phyloP scores from a whole-genome alignment of 2,329 filamentous ascomycete genomes.

The Tolypocladium cylindrosporum region DNA sequence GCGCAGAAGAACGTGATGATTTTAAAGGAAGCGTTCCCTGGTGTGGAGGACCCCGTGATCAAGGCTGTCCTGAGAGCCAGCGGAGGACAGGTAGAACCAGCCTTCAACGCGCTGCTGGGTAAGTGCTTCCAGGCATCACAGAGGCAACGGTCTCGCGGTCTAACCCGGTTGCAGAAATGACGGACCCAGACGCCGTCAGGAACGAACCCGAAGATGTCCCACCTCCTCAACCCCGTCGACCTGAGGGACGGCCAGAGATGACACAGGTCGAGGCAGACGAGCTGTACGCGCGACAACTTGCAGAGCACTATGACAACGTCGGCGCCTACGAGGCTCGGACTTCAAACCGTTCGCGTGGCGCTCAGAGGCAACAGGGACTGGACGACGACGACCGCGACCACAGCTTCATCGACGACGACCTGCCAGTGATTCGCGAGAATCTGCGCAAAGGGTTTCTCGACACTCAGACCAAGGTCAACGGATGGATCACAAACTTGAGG shows the following conservation, averaged over 20 bases:
- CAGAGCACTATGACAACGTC: constrained; percentile 72
- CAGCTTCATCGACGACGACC: constrained; percentile 92
- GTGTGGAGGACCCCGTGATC: constrained; percentile 68
- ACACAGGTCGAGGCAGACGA: constrained; percentile 87
- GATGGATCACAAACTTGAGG: constrained; percentile 83
- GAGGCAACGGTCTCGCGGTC: neutral
- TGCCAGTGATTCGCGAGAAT: constrained; percentile 87
- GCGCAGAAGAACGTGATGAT: constrained; percentile 79
- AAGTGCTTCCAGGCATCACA: constrained; percentile 9
- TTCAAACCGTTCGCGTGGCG: constrained; percentile 30
- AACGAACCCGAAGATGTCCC: constrained; percentile 45
- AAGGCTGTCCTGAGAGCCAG: constrained; percentile 84
- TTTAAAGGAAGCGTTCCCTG: constrained; percentile 87
- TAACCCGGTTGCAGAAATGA: constrained; percentile 50
- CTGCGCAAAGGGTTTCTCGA: constrained; percentile 90
- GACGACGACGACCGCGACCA: constrained; percentile 59
- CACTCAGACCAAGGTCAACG: constrained; percentile 86
- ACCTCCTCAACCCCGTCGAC: constrained; percentile 74
- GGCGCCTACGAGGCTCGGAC: constrained; percentile 49
- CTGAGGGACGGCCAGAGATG: constrained; percentile 51
- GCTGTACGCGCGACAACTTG: constrained; percentile 81
- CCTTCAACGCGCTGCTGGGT: constrained; percentile 91
- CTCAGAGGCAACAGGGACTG: constrained; percentile 26
- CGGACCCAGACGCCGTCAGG: constrained; percentile 59
- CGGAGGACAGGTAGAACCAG: constrained; percentile 77